Conservation (phyloP, 2,329 filamentous ascomycete genomes). For the Sporothrix dimorphospora region DNA sequence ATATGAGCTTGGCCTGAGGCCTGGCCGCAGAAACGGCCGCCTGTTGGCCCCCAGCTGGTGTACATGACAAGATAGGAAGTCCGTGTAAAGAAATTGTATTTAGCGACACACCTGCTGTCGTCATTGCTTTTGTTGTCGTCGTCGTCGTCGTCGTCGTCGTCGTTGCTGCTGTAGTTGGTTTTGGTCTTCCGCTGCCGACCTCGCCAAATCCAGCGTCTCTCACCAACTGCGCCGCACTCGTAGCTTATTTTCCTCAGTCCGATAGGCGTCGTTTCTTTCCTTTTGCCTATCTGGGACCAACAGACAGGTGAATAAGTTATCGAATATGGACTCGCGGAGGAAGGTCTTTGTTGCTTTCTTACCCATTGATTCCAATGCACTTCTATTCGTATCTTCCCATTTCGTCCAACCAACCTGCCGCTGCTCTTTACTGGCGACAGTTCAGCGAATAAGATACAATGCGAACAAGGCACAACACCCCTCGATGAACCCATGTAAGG, state of each 20-base stretch:
- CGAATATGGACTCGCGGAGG: background rate
- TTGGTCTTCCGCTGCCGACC: background rate
- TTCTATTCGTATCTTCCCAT: background rate
- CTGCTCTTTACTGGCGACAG: conserved; percentile 23
- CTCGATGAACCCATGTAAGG: background rate
- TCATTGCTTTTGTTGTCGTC: background rate
- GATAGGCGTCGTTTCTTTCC: background rate
- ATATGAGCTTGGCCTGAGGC: background rate
- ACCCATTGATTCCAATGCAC: background rate
- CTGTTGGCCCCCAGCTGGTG: background rate
- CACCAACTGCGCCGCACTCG: background rate
- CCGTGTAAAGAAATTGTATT: no score
- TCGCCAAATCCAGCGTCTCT: background rate
- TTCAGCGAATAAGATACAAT: conserved; percentile 17
- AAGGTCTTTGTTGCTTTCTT: background rate
- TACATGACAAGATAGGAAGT: conserved; percentile 17
- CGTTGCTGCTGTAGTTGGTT: background rate
- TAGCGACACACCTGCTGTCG: background rate
- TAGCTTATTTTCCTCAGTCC: background rate
- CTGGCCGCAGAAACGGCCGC: conserved; percentile 24
- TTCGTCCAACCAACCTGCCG: background rate
- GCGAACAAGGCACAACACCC: background rate
- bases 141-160: background rate
- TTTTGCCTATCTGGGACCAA: background rate
- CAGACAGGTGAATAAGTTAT: background rate